These are phyloP conservation scores for Amyloporia xantha DNA, from an alignment of 768 basidiomycete genomes.

Conservation along the genomic window DNA sequence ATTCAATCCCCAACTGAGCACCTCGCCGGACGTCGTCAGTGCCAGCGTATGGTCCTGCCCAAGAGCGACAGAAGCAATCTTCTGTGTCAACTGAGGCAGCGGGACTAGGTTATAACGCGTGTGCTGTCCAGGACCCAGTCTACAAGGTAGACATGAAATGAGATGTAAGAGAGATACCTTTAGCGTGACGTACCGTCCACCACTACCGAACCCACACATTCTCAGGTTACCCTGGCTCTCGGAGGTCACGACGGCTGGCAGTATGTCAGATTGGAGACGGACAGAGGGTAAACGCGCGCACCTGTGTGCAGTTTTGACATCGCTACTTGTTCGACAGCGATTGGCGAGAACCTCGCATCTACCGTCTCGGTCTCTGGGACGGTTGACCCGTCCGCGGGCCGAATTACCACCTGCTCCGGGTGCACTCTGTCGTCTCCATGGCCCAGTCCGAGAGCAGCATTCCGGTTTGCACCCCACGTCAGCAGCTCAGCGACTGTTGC, in stretches of 20 bases:
- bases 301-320: slow-evolving; percentile 94
- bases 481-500: slow-evolving; percentile 49
- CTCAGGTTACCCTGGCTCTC: slow-evolving; percentile 70
- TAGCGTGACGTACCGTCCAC: slow-evolving; percentile 56
- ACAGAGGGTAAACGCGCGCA: slow-evolving; percentile 19
- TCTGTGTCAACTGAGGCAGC: slow-evolving; percentile 46
- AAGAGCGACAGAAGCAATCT: slow-evolving; percentile 63
- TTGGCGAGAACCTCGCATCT: slow-evolving; percentile 50
- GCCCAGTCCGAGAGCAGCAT: slow-evolving; percentile 82
- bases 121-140: slow-evolving; percentile 69
- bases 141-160: slow-evolving; percentile 20
- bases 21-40: slow-evolving; percentile 72
- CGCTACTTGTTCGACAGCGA: slow-evolving; percentile 55
- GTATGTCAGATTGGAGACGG: not conserved
- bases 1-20: slow-evolving; percentile 88
- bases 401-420: slow-evolving; percentile 46
- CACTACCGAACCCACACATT: slow-evolving; percentile 85
- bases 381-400: slow-evolving; percentile 6
- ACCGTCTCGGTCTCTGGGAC: slow-evolving; percentile 20
- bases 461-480: slow-evolving; percentile 83
- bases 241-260: slow-evolving; percentile 55
- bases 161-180: not conserved
- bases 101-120: slow-evolving; percentile 61
- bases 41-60: slow-evolving; percentile 95
- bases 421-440: slow-evolving; percentile 71